These are phyloP conservation scores for Penstemon eatonii DNA, from an alignment of 257 asterid species.

Conservation along the genomic window DNA sequence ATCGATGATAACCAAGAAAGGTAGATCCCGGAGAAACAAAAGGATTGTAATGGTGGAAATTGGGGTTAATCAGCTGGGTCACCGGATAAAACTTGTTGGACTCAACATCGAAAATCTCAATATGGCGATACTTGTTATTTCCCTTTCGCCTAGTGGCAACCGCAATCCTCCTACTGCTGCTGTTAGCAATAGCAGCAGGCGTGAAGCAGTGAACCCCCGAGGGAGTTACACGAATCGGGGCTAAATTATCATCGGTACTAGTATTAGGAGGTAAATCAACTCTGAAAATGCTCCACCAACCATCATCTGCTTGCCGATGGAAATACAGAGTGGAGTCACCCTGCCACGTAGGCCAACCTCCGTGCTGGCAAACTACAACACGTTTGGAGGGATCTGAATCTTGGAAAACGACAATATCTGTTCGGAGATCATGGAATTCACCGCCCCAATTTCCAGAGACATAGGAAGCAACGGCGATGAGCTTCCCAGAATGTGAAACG, in stretches of 20 bases:
- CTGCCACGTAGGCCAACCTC: slow-evolving; percentile 83
- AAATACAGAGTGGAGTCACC: slow-evolving; percentile 65
- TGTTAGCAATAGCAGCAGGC: slow-evolving; percentile 48
- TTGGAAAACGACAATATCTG: slow-evolving; percentile 60
- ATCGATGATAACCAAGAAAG: slow-evolving; percentile 65
- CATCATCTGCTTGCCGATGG: slow-evolving; percentile 75
- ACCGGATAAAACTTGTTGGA: slow-evolving; percentile 46
- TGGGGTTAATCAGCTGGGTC: slow-evolving; percentile 53
- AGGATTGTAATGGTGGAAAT: slow-evolving; percentile 82
- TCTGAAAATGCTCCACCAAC: slow-evolving; percentile 88
- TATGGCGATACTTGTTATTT: slow-evolving; percentile 48
- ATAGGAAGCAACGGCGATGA: slow-evolving; percentile 72
- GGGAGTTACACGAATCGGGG: slow-evolving; percentile 68
- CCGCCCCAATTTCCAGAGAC: slow-evolving; percentile 63
- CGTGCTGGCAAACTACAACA: slow-evolving; percentile 46
- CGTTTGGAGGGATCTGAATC: slow-evolving; percentile 50
- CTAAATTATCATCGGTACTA: neutral
- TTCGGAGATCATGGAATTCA: slow-evolving; percentile 59
- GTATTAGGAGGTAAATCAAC: slow-evolving; percentile 44
- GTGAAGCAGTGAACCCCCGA: slow-evolving; percentile 82
- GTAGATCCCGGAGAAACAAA: slow-evolving; percentile 54
- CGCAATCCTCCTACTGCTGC: slow-evolving; percentile 35
- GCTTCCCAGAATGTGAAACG: slow-evolving; percentile 56
- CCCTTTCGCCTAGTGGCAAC: slow-evolving; percentile 80
- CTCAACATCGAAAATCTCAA: slow-evolving; percentile 64